Evolutionary conservation across 2,329 filamentous ascomycete genomes (phyloP).

Genomic region (Penicillium sp.): DNA sequence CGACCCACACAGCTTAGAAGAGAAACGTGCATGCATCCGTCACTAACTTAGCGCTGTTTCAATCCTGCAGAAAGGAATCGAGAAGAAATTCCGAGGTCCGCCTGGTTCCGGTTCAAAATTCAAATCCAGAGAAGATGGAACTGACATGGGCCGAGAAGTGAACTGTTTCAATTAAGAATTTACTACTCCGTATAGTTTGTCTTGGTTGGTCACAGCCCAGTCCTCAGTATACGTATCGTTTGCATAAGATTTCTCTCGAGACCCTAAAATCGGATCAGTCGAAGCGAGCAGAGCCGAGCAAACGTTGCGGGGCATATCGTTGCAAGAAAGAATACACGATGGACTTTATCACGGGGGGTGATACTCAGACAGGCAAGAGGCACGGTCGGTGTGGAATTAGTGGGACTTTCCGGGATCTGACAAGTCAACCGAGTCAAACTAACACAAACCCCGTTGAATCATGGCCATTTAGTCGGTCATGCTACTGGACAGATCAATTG

Average conservation of each 20-base stretch:
- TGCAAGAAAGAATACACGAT: background rate
- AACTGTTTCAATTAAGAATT: background rate
- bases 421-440: conserved; percentile 1
- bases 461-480: background rate
- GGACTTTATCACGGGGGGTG: background rate
- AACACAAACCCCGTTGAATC: background rate
- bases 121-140: background rate
- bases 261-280: background rate
- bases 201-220: too few species aligned
- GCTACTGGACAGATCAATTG: background rate
- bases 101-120: background rate
- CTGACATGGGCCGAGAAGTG: background rate
- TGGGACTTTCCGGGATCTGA: conserved; percentile 3
- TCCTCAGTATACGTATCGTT: background rate
- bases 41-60: background rate
- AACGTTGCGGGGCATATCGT: background rate
- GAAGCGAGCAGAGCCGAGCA: background rate
- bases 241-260: background rate
- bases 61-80: conserved; percentile 16
- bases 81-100: background rate
- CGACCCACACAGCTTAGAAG: background rate
- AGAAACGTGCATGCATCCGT: conserved; percentile 4
- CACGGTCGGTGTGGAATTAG: conserved; percentile 1
- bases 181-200: too few species aligned
- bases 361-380: background rate